Evolutionary conservation across 139 green algal genomes (phyloP), one percentile per base, ranked within the genome.

Genomic region (Chlorella sp.): DNA sequence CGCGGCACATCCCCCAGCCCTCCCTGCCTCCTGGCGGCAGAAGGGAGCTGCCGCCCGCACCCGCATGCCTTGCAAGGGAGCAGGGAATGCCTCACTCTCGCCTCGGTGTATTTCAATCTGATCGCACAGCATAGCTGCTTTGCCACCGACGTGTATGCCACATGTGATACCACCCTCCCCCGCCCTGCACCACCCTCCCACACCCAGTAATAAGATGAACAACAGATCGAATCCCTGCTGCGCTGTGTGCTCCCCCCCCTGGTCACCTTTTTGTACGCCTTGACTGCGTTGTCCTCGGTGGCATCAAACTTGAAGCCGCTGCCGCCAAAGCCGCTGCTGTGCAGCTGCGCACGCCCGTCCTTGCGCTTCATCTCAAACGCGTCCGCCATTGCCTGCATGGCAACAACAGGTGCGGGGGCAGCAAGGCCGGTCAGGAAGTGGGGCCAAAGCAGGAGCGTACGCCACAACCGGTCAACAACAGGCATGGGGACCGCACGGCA

Each of bases 261-360:
- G n/a, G 76, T 40, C 78, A 93, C 92, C 91, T 94, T 94, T 11
- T 89, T 88, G 36, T 76, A 57, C 7, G 91, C 91, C 92, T 95
- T 96, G 78, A 92, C 87, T 76, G 88, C 83, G 37, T 97, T 95
- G 36, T 99, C 97, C 92, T 99, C 98, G 34, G 91, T 86, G n/a
- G 93, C 86, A 92, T 99, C 93, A 87, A 99, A 99, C 93, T 99
- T 99, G 94, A 98, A 99, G 53, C 98, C 98, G 36, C 88, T 95
- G 77, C 98, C 98, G 76, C 98, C 98, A 89, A 96, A 99, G 32
- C 98, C 98, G 71, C 90, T 96, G 73, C 95, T 95, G 78, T 98
- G 96, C 34, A 87, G 95, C 78, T 96, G 85, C 28, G 94, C 97
- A 61, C 95, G 85, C 2, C 97, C 97, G 36, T 94, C 92, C 90